Evolutionary conservation across 2,329 filamentous ascomycete genomes (phyloP), one percentile per base, ranked within the genome.

Genomic region (Neonectria neomacrospora): DNA sequence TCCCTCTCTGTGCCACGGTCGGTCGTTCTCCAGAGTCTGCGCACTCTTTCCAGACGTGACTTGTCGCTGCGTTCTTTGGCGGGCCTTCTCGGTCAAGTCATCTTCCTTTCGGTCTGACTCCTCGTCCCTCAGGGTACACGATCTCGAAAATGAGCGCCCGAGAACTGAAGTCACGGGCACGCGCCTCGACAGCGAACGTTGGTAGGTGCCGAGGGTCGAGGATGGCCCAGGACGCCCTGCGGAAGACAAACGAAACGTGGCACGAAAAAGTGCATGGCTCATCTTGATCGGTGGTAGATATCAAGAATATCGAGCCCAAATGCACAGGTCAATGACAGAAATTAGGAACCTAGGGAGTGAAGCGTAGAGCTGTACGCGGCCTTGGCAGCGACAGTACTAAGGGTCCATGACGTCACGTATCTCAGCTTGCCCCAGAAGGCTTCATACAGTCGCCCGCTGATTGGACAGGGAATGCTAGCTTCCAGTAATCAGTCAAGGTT

Each of bases 1-100:
- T 16, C 61, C 64, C 11, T 66, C 42, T 34, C 72, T 62, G 7
- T 74, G 72, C 72, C 72, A 74, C 28, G 72, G 72, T 1, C 72
- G 66, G 45, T 74, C 72, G 5, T 74, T 73, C 44, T 71, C 72
- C 16, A 69, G 52, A 1, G 65, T 52, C 52, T 74, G 72, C 20
- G 72, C 71, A 32, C 68, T 74, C 16, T 63, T 56, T 28, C 68
- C 71, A 30, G 72, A 65, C 0, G 71, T 72, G 23, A 69, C 66
- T 8, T 65, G 68, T 6, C 64, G 65, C 54, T 67, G 47, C 9
- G 67, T 63, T 23, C 72, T 73, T 52, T 65, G 70, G 9, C 64
- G 67, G 1, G 69, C 68, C 48, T 65, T 57, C n/a, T 70, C 65
- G 14, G 62, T 67, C 48, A 67, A n/a, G 3, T 73, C 62, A 0